Conservation (phyloP, 331 rosid genomes). For the Saraca asoca region DNA sequence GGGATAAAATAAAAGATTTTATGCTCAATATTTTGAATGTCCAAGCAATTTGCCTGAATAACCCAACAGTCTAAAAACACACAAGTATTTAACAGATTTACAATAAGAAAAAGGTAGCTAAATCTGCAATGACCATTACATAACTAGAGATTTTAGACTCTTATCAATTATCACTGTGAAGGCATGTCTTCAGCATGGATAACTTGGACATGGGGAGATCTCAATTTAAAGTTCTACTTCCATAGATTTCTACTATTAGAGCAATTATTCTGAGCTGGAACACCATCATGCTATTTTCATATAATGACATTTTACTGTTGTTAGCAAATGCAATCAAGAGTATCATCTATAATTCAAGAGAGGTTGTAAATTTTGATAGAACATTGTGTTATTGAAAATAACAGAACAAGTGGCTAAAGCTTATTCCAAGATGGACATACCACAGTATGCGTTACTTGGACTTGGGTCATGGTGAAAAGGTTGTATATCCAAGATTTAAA, state of each 20-base stretch:
- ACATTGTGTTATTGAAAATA: background rate
- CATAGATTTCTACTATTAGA: background rate
- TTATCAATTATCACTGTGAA: background rate
- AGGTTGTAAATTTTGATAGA: slow-evolving; percentile 9
- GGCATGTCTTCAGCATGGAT: background rate
- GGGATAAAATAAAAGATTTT: slow-evolving; percentile 33
- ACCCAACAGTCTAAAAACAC: background rate
- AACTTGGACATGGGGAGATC: slow-evolving; percentile 12
- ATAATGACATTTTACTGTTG: background rate
- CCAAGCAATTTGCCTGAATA: slow-evolving; percentile 27
- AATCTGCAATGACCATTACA: slow-evolving; percentile 8
- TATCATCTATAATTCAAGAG: background rate
- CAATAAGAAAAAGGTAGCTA: background rate
- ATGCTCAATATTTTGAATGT: slow-evolving; percentile 9
- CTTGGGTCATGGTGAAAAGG: background rate
- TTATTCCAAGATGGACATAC: slow-evolving; percentile 3
- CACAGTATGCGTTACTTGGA: background rate
- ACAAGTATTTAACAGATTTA: slow-evolving; percentile 2
- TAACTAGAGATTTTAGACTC: background rate
- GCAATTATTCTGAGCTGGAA: background rate
- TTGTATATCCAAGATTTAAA: slow-evolving; percentile 9
- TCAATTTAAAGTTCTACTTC: slow-evolving; percentile 10
- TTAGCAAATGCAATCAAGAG: background rate
- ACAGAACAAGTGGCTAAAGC: background rate
- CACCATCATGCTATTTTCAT: slow-evolving; percentile 3